These are phyloP conservation scores for Alternaria consortialis DNA, from an alignment of 2,329 filamentous ascomycete genomes.

Conservation along the genomic window DNA sequence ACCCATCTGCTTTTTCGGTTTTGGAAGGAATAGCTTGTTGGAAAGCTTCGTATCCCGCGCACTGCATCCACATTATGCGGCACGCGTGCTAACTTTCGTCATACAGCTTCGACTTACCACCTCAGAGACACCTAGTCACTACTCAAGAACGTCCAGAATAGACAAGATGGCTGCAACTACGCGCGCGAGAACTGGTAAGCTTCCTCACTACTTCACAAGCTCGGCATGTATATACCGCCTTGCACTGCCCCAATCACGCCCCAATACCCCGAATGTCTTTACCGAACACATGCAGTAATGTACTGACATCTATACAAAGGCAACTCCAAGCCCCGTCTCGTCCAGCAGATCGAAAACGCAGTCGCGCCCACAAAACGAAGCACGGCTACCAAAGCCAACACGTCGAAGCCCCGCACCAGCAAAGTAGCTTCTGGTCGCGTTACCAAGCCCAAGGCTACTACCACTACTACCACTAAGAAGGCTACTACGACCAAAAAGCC, in stretches of 20 bases:
- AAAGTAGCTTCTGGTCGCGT: conserved; percentile 11
- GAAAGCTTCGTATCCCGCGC: neutral
- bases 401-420: conserved; percentile 45
- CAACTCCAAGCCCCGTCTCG: conserved; percentile 61
- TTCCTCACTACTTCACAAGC: neutral
- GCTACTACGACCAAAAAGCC: conserved; percentile 18
- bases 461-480: conserved; percentile 9
- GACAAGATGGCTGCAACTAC: conserved; percentile 33
- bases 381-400: conserved; percentile 50
- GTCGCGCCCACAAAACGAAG: conserved; percentile 51
- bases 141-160: neutral
- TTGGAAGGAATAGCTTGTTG: neutral
- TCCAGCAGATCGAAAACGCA: conserved; percentile 60
- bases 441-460: conserved; percentile 49
- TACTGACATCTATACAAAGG: conserved; percentile 9
- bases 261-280: neutral
- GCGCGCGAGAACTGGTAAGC: conserved; percentile 46
- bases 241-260: neutral
- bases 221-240: neutral
- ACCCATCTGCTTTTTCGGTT: neutral
- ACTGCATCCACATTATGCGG: conserved; percentile 5
- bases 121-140: neutral
- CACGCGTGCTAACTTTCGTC: neutral
- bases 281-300: conserved; percentile 45
- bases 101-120: conserved; percentile 1